Evolutionary conservation across 1,139 yeast species (phyloP), one percentile per base, ranked within the genome.

Genomic region (Arxiozyma heterogenica): DNA sequence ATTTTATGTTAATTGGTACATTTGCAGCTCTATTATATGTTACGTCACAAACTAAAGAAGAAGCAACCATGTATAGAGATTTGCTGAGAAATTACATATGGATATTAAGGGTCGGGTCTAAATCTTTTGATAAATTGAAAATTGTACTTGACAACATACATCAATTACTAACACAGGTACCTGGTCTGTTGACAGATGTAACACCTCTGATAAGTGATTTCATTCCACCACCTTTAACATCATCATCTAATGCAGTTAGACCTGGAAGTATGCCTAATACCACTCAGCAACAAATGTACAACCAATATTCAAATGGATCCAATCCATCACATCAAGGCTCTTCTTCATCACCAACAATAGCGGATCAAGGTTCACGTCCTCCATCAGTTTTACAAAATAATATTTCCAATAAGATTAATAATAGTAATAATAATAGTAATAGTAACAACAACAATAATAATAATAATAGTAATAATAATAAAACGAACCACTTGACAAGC

Each of bases 21-120:
- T 90, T 90, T 75, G 95, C 96, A 0, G 84, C 94, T 0, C 73
- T 90, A 11, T 71, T 90, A 54, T 86, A 77, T 63, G 81, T 82
- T 39, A 83, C 91, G 0, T 73, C 90, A 4, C 71, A 76, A 12
- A 68, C 78, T 3, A 69, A 76, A 22, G 88, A 82, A 54, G 96
- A 88, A 63, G 77, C 85, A 0, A 75, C 73, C 44, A 74, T 78
- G 54, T 87, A 80, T 68, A 77, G 81, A 61, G 86, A 82, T 58
- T 84, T 84, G 59, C 77, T 89, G 46, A 80, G 81, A 64, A 84
- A 84, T 61, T 90, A 87, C 66, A 73, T 94, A 57, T 82, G 89
- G 85, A 78, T 83, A 17, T 70, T 91, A 52, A 81, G 85, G 62
- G 82, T 84, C 30, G 80, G 87, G 20, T 80, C 91, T 2, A 82